A percentile compares a stretch with the other conserved stretches of the same genome.
Evolutionary conservation across 192 early-diverging fungal genomes (phyloP).

Genomic region (Chytriomyces sp.): DNA sequence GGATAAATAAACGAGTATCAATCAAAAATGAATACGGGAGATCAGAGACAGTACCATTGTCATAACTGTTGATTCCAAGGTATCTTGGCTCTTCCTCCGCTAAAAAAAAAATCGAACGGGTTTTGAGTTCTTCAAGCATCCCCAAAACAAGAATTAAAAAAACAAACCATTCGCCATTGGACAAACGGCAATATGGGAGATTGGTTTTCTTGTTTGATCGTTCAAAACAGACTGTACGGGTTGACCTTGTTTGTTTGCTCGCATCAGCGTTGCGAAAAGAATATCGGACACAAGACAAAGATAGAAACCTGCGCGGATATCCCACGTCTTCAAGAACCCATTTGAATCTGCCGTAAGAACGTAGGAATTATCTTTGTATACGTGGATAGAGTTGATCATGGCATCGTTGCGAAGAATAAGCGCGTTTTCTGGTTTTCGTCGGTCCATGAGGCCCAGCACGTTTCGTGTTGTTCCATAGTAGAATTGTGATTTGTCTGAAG

Average conservation of each 20-base stretch:
- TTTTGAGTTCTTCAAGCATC: neutral
- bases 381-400: conserved; percentile 84
- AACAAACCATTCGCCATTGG: conserved; percentile 40
- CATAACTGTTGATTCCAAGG: conserved; percentile 91
- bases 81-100: conserved; percentile 70
- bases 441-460: conserved; percentile 69
- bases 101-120: neutral
- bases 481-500: conserved; percentile 73
- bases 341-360: conserved; percentile 83
- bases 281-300: neutral
- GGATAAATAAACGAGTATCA: neutral
- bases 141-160: neutral
- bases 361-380: conserved; percentile 71
- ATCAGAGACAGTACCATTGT: conserved; percentile 70
- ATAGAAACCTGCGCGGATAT: conserved; percentile 72
- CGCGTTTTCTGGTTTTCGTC: conserved; percentile 46
- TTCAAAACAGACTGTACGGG: conserved; percentile 66
- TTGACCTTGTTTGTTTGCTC: conserved; percentile 42
- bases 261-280: neutral
- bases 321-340: conserved; percentile 93
- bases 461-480: conserved; percentile 81
- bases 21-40: neutral
- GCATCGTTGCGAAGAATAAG: conserved; percentile 57
- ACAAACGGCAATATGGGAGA: conserved; percentile 74
- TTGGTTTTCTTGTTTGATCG: conserved; percentile 73